A percentile compares a stretch with the other conserved stretches of the same genome.
These are phyloP conservation scores for Phytophthora sp. DNA, from an alignment of 352 stramenopile genomes.

Conservation along the genomic window DNA sequence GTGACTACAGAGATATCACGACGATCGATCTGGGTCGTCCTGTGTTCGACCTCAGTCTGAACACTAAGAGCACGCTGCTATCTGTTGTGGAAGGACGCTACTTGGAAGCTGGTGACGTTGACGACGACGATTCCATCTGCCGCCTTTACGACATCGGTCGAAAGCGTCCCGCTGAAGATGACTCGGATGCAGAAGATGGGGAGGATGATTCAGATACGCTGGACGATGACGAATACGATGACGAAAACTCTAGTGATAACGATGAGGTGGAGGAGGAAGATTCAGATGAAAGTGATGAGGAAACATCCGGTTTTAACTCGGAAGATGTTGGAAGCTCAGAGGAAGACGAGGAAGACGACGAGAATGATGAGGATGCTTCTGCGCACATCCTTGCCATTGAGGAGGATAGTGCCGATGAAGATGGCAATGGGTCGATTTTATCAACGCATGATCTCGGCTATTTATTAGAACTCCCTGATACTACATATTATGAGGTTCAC, in stretches of 20 bases:
- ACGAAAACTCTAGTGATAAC: constrained; percentile 63
- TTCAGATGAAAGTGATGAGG: constrained; percentile 50
- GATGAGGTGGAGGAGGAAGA: constrained; percentile 57
- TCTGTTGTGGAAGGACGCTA: constrained; percentile 82
- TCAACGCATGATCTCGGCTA: constrained; percentile 66
- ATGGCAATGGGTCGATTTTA: constrained; percentile 51
- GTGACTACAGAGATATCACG: constrained; percentile 86
- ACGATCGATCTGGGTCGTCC: constrained; percentile 82
- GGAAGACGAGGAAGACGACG: constrained; percentile 37
- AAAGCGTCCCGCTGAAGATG: constrained; percentile 84
- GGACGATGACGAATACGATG: constrained; percentile 83
- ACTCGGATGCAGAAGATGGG: constrained; percentile 86
- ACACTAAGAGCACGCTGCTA: constrained; percentile 68
- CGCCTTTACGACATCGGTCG: constrained; percentile 89
- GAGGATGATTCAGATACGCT: constrained; percentile 71
- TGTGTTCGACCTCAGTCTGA: constrained; percentile 75
- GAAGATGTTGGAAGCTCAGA: constrained; percentile 40
- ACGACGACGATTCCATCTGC: constrained; percentile 81
- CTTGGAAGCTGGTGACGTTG: constrained; percentile 56
- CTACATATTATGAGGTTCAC: constrained; percentile 72
- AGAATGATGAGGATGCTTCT: constrained; percentile 29
- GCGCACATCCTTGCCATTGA: constrained; percentile 32
- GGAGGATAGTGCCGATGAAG: constrained; percentile 46
- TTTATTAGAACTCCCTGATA: constrained; percentile 76
- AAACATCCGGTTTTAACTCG: constrained; percentile 33